Evolutionary conservation across 2,329 filamentous ascomycete species (phyloP).

Genomic region (Fusarium sp.): DNA sequence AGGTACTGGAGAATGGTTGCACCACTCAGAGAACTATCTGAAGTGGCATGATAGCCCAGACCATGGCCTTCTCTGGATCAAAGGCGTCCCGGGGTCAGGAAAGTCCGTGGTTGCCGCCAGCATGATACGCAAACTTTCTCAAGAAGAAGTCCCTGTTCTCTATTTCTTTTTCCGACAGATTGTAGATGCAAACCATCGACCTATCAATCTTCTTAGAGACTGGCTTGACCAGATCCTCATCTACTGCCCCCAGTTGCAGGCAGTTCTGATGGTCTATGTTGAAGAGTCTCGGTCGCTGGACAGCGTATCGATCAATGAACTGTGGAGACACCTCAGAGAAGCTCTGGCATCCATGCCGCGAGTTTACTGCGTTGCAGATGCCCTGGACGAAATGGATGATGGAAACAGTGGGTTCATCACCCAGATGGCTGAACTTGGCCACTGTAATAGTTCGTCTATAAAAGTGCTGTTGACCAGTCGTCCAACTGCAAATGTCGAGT

Average conservation of each 20-base stretch:
- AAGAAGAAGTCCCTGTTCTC: constrained; percentile 48
- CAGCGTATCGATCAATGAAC: constrained; percentile 33
- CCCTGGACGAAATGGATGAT: constrained; percentile 62
- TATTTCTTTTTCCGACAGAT: constrained; percentile 59
- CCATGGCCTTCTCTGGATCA: constrained; percentile 43
- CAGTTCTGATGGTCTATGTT: constrained; percentile 37
- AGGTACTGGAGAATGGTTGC: constrained; percentile 36
- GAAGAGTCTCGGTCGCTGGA: constrained; percentile 10
- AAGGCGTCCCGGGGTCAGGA: constrained; percentile 57
- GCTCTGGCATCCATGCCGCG: constrained; percentile 42
- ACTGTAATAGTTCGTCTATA: constrained; percentile 50
- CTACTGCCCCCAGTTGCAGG: constrained; percentile 51
- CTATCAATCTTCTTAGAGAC: constrained; percentile 52
- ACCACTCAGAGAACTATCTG: constrained; percentile 9
- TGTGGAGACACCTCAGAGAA: constrained; percentile 52
- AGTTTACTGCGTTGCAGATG: constrained; percentile 58
- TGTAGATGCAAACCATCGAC: constrained; percentile 54
- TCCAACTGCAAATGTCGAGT: constrained; percentile 52
- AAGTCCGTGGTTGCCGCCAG: constrained; percentile 55
- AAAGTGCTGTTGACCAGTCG: constrained; percentile 62
- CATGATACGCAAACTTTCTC: constrained; percentile 38
- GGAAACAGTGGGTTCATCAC: constrained; percentile 53
- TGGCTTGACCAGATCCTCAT: constrained; percentile 54
- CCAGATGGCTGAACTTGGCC: constrained; percentile 51
- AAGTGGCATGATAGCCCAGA: constrained; percentile 22